A percentile compares a stretch with the other conserved stretches of the same genome.
These are phyloP conservation scores for Emydomyces testavorans DNA, from an alignment of 2,329 filamentous ascomycete genomes.

Conservation along the genomic window DNA sequence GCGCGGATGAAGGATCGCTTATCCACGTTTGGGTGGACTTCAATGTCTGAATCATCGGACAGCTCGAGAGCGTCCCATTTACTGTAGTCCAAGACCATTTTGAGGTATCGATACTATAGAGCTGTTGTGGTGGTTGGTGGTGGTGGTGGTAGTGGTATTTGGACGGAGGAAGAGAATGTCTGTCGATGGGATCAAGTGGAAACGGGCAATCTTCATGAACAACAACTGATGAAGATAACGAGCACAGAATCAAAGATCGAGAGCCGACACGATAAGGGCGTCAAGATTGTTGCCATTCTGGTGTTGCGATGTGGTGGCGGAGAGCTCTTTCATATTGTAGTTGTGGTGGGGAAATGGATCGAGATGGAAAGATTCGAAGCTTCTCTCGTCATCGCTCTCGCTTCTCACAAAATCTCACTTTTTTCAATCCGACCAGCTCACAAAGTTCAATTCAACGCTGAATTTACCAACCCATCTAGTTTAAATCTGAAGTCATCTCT, in stretches of 20 bases:
- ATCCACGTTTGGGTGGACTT: slow-evolving; percentile 98
- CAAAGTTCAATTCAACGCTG: background rate
- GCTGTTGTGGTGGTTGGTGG: background rate
- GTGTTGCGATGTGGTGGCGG: slow-evolving; percentile 2
- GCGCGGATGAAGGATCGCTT: slow-evolving; percentile 97
- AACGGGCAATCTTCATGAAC: too few species aligned
- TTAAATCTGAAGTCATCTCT: background rate
- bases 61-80: slow-evolving; percentile 77
- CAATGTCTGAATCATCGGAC: slow-evolving; percentile 93
- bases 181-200: too few species aligned
- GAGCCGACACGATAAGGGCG: too few species aligned
- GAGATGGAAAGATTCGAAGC: slow-evolving; percentile 11
- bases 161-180: too few species aligned
- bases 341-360: background rate
- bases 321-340: background rate
- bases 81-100: slow-evolving; percentile 52
- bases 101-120: slow-evolving; percentile 1
- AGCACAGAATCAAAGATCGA: too few species aligned
- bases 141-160: background rate
- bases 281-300: background rate
- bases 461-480: background rate
- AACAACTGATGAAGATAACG: background rate
- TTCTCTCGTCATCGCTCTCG: slow-evolving; percentile 8
- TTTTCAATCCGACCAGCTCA: background rate
- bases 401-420: background rate